Conservation (phyloP, 805 yeast genomes). For the Zygoascus tannicola region DNA sequence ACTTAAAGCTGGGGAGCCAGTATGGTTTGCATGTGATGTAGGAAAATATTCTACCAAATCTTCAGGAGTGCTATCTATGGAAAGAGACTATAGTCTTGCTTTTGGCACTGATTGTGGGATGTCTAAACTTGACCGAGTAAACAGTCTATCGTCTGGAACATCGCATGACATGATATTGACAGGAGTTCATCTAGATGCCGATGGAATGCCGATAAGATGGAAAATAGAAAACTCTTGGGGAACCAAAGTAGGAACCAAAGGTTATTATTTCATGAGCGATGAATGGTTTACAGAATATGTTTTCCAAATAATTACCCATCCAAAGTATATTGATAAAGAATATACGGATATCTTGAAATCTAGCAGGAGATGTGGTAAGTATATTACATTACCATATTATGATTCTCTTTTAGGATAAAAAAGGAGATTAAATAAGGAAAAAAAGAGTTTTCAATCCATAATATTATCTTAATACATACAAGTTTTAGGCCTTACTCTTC, state of each 20-base stretch:
- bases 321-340: slow-evolving; percentile 37
- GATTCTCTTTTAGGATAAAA: no score
- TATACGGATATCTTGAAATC: not conserved
- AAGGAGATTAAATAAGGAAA: no score
- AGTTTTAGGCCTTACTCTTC: not conserved
- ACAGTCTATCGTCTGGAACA: slow-evolving; percentile 63
- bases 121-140: slow-evolving; percentile 57
- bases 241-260: slow-evolving; percentile 53
- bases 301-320: slow-evolving; percentile 57
- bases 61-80: slow-evolving; percentile 64
- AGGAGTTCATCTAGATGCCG: slow-evolving; percentile 54
- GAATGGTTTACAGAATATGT: slow-evolving; percentile 66
- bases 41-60: slow-evolving; percentile 59
- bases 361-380: not conserved
- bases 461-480: no score
- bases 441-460: no score
- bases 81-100: slow-evolving; percentile 56
- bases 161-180: slow-evolving; percentile 85
- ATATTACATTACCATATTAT: not conserved
- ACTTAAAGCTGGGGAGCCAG: slow-evolving; percentile 64
- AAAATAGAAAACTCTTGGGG: slow-evolving; percentile 77
- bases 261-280: slow-evolving; percentile 62
- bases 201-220: slow-evolving; percentile 55
- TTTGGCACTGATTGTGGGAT: slow-evolving; percentile 35
- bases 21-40: slow-evolving; percentile 86